Base-by-base conservation (phyloP, 73 alveolate genomes). In the Paramecium tetraurelia region DNA sequence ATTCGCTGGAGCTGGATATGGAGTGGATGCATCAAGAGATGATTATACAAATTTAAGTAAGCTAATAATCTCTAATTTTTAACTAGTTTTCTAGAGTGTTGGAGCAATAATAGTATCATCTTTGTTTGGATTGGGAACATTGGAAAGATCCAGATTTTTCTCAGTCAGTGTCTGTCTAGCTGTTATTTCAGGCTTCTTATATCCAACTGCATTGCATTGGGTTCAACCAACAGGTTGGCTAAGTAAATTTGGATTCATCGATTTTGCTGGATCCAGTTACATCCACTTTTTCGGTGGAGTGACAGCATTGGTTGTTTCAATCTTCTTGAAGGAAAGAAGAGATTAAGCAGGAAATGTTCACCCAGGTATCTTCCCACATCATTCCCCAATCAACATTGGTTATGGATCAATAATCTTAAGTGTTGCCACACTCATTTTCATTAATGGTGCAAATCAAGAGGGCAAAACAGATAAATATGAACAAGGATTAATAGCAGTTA, bases 201-300 rank as follows among this genome's bases (percentile, higher is more conserved):
- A 92, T 76, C 97, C 97, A 40, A 85, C 86, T 9, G 71, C 76
- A 27, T 92, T 87, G 7, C 76, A 93, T 33, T 92, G 95, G 95
- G 50, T 77, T 43, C 53, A 88, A 86, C 95, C 95, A 18, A 76
- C 77, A 16, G 97, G 97, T 12, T 94, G 95, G 95, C 85, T 94
- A 12, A 50, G 29, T 50, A 31, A 75, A 6, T 36, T 70, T 35
- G 96, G 95, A 18, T 94, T 86, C 68, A 71, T 20, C 8, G 97
- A 94, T 58, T 94, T 92, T 50, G 97, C 96, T 50, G 97, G 97
- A 36, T 12, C 95, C 2, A 93, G 96, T 10, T 50, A 63, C 18
- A 93, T 94, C 22, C 97, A 94, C 88, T n/a, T 92, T 9, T 44
- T 93, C 9, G 97, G 97, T 22, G 97, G 97, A 8, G 44, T 72